Evolutionary conservation across 2,329 filamentous ascomycete genomes (phyloP).

Genomic region (Sclerotinia nivalis): DNA sequence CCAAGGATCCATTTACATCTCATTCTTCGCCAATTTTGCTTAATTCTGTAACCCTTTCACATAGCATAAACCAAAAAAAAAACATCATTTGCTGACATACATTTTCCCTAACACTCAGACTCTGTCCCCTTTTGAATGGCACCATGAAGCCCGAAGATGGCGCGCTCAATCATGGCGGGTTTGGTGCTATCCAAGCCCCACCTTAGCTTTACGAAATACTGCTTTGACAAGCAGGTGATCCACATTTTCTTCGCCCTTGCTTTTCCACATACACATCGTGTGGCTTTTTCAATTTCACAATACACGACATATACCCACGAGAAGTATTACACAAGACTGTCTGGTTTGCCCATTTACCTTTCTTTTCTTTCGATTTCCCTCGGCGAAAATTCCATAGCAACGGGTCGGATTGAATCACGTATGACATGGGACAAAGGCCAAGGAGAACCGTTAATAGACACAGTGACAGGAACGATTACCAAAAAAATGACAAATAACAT

Average conservation of each 20-base stretch:
- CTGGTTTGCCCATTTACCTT: background rate
- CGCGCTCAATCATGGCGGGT: conserved; percentile 56
- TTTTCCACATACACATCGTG: background rate
- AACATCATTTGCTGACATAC: conserved; percentile 21
- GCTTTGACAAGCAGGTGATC: background rate
- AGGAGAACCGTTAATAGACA: background rate
- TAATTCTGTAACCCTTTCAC: background rate
- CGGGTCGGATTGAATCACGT: background rate
- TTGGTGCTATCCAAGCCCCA: conserved; percentile 48
- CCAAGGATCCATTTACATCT: background rate
- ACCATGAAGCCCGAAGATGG: conserved; percentile 66
- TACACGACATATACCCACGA: background rate
- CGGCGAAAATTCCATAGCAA: background rate
- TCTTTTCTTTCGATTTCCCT: background rate
- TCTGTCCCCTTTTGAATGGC: conserved; percentile 84
- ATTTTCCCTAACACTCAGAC: conserved; percentile 49
- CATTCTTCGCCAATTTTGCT: conserved; percentile 4
- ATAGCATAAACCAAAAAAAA: background rate
- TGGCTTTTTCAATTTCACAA: conserved; percentile 18
- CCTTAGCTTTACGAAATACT: background rate
- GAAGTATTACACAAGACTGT: background rate
- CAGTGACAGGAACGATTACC: background rate
- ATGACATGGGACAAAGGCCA: background rate
- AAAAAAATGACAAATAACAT: background rate
- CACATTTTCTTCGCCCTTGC: conserved; percentile 19